Evolutionary conservation across 306 rosid species (phyloP).

Genomic region (Astragalus glycyphyllos): DNA sequence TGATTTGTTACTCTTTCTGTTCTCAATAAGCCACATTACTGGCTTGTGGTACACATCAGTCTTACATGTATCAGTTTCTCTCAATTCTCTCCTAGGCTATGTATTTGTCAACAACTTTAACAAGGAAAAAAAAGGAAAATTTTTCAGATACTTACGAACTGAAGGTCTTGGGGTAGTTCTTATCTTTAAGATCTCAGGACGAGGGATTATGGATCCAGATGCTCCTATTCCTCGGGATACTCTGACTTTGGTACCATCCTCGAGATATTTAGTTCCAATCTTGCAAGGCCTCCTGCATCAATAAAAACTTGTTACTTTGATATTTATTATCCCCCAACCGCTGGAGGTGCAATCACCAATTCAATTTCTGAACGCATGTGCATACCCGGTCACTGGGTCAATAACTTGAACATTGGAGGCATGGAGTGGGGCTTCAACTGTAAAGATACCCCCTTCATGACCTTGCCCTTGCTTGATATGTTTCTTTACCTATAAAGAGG

Average conservation of each 20-base stretch:
- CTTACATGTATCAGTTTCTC: constrained; percentile 1
- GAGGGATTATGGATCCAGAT: constrained; percentile 85
- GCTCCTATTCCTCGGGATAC: constrained; percentile 85
- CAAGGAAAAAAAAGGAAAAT: constrained; percentile 8
- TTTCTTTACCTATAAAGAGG: constrained; percentile 70
- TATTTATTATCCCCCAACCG: constrained; percentile 26
- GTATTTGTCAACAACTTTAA: constrained; percentile 1
- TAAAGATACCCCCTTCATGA: constrained; percentile 93
- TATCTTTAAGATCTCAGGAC: constrained; percentile 90
- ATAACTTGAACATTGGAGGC: constrained; percentile 85
- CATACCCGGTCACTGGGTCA: constrained; percentile 88
- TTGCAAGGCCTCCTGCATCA: constrained; percentile 85
- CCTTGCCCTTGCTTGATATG: constrained; percentile 98
- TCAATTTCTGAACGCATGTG: not conserved
- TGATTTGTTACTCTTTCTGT: not conserved
- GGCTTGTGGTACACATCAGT: not conserved
- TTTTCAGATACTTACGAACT: constrained; percentile 58
- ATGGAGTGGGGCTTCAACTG: constrained; percentile 94
- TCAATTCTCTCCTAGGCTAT: not conserved
- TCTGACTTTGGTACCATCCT: constrained; percentile 92
- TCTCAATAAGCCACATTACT: not conserved
- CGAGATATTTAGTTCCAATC: constrained; percentile 83
- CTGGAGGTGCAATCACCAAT: constrained; percentile 4
- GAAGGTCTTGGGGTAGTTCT: constrained; percentile 87
- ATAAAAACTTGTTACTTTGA: not conserved